Evolutionary conservation across 139 green algal species (phyloP).

Genomic region (Dunaliella primolecta): DNA sequence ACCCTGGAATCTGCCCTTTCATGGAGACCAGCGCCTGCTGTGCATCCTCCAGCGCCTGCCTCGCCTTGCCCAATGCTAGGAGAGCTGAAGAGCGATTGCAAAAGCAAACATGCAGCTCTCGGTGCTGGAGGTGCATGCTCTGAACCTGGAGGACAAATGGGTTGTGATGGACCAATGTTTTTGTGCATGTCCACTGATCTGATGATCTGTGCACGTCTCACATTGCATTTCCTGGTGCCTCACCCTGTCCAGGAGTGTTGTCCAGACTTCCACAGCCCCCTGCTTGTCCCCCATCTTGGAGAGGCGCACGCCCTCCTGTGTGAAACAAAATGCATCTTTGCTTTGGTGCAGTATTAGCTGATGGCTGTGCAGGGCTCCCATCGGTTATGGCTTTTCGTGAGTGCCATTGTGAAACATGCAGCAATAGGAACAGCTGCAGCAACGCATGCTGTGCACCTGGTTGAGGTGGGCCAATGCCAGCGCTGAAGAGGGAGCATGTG

Average conservation of each 20-base stretch:
- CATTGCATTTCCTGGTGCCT: no score
- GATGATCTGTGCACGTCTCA: neutral
- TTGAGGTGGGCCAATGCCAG: neutral
- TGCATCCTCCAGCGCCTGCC: constrained; percentile 39
- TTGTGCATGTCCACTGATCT: neutral
- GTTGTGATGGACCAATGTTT: neutral
- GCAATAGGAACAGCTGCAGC: no score
- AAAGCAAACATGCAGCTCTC: neutral
- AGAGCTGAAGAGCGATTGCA: constrained; percentile 34
- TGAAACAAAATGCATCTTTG: neutral
- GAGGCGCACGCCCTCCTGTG: neutral
- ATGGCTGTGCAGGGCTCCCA: no score
- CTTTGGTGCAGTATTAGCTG: neutral
- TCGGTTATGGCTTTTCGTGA: no score
- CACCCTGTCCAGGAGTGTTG: neutral
- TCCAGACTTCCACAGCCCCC: neutral
- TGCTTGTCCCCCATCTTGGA: neutral
- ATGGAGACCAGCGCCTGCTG: constrained; percentile 30
- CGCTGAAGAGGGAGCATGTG: neutral
- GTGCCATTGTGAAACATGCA: no score
- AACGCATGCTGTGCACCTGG: no score
- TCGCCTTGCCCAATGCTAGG: constrained; percentile 48
- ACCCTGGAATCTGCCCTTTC: constrained; percentile 37
- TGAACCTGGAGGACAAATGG: neutral
- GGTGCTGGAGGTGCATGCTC: constrained; percentile 1